Percentiles rank a stretch among this genome's conserved stretches.
phyloP scores from a whole-genome alignment of 306 rosid genomes.

The Vicia villosa region DNA sequence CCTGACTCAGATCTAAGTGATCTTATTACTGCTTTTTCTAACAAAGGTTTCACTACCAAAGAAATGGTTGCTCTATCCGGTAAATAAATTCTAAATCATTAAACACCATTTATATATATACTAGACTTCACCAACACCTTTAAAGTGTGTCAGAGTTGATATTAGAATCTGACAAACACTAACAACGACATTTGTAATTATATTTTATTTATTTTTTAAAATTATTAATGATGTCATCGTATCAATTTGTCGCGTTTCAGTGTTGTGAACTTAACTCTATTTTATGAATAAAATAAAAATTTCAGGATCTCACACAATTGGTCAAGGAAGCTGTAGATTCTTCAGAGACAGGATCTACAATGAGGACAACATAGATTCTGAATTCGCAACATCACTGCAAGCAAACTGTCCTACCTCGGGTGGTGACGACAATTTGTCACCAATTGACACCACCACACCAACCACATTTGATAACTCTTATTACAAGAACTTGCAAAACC shows the following conservation, averaged over 20 bases:
- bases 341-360: slow-evolving; percentile 60
- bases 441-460: slow-evolving; percentile 45
- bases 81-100: not conserved
- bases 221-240: too few relatives aligned
- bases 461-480: slow-evolving; percentile 56
- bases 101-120: not conserved
- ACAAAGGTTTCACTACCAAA: slow-evolving; percentile 48
- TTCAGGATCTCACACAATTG: slow-evolving; percentile 68
- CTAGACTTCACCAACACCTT: too few relatives aligned
- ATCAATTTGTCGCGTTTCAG: too few relatives aligned
- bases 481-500: slow-evolving; percentile 43
- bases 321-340: slow-evolving; percentile 48
- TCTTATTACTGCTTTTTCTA: slow-evolving; percentile 45
- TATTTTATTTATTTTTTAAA: too few relatives aligned
- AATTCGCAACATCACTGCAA: slow-evolving; percentile 42
- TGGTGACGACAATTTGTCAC: slow-evolving; percentile 49
- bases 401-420: slow-evolving; percentile 55
- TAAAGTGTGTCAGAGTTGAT: too few relatives aligned
- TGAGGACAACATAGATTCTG: slow-evolving; percentile 55
- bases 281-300: not conserved
- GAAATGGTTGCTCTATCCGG: slow-evolving; percentile 75
- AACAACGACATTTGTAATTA: too few relatives aligned
- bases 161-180: too few relatives aligned
- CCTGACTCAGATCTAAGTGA: slow-evolving; percentile 32
- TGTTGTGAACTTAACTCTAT: not conserved